Evolutionary conservation across 2,329 filamentous ascomycete genomes (phyloP).

Genomic region (Phaeosphaeriaceae sp.): DNA sequence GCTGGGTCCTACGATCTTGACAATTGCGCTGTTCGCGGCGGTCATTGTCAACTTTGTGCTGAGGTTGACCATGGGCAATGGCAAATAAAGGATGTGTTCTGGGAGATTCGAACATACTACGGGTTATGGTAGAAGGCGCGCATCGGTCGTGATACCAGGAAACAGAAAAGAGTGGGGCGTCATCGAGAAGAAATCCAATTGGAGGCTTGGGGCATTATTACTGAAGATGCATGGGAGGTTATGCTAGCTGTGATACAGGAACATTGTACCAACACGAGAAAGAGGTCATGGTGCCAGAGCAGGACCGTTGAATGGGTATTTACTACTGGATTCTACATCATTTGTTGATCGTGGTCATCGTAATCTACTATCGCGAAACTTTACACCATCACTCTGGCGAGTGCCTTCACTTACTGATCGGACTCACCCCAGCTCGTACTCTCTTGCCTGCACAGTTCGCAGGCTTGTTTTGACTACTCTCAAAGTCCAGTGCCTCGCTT

Average conservation of each 20-base stretch:
- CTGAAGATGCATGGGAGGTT: not conserved
- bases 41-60: slow-evolving; percentile 97
- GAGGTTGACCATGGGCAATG: slow-evolving; percentile 39
- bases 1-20: slow-evolving; percentile 89
- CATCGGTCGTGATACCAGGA: not conserved
- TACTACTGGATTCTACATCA: too few species aligned
- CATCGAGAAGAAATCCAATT: not conserved
- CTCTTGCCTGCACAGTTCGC: too few species aligned
- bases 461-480: too few species aligned
- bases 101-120: not conserved
- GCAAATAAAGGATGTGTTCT: slow-evolving; percentile 11
- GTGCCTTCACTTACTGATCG: not conserved
- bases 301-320: not conserved
- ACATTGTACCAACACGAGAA: not conserved
- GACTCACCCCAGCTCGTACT: not conserved
- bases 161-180: not conserved
- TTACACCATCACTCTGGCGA: not conserved
- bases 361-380: too few species aligned
- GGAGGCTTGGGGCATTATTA: not conserved
- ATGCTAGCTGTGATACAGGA: not conserved
- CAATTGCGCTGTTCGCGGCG: slow-evolving; percentile 82
- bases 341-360: too few species aligned
- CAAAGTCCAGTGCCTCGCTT: too few species aligned
- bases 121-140: not conserved
- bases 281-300: not conserved